Percentiles rank a stretch among this genome's conserved stretches.
Conservation (phyloP, 805 yeast genomes). For the Saturnispora halmiae region DNA sequence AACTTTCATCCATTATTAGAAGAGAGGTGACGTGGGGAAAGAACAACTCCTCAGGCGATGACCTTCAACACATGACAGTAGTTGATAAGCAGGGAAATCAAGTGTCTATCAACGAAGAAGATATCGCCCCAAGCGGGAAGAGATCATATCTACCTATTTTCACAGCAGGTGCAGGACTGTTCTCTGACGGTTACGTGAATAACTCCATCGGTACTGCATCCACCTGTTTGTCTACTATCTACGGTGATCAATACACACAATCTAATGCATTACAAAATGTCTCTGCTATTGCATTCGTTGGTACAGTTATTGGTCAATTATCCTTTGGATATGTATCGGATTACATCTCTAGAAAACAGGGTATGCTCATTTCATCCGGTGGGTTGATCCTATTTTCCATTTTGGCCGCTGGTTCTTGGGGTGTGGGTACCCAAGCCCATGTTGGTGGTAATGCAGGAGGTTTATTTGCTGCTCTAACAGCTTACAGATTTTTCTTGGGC, state of each 20-base stretch:
- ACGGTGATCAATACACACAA: slow-evolving; percentile 50
- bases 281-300: slow-evolving; percentile 82
- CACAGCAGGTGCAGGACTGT: slow-evolving; percentile 86
- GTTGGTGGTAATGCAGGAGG: slow-evolving; percentile 53
- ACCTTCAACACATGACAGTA: slow-evolving; percentile 15
- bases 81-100: slow-evolving; percentile 19
- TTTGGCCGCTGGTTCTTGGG: slow-evolving; percentile 83
- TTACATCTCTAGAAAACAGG: slow-evolving; percentile 67
- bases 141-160: slow-evolving; percentile 52
- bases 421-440: slow-evolving; percentile 37
- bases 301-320: slow-evolving; percentile 83
- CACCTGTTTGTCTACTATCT: slow-evolving; percentile 57
- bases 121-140: slow-evolving; percentile 19
- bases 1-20: slow-evolving; percentile 12
- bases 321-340: slow-evolving; percentile 76
- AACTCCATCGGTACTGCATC: slow-evolving; percentile 74
- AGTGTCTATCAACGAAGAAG: slow-evolving; percentile 20
- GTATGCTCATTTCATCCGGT: slow-evolving; percentile 71
- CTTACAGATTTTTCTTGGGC: slow-evolving; percentile 81
- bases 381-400: slow-evolving; percentile 72
- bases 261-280: slow-evolving; percentile 73
- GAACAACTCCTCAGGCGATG: slow-evolving; percentile 13
- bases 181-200: slow-evolving; percentile 89
- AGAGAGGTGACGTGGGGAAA: slow-evolving; percentile 26
- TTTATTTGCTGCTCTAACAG: slow-evolving; percentile 73